Evolutionary conservation across 305 asterid genomes (phyloP), one percentile per base, ranked within the genome.

Genomic region (Fraxinus latifolia): DNA sequence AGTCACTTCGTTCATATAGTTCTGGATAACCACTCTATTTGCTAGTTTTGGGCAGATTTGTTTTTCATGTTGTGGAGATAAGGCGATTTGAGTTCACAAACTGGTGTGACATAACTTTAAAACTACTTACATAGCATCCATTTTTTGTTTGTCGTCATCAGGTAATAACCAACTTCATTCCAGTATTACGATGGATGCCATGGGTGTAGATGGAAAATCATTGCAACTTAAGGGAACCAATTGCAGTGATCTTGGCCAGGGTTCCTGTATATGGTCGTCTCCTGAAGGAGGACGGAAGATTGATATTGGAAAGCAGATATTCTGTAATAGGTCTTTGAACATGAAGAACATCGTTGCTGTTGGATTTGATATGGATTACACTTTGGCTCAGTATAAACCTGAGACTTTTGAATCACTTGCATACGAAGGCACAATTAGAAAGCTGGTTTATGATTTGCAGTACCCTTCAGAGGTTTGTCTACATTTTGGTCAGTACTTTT

Each of bases 281-380:
- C 87, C 82, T 0, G 83, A 82, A 82, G 89, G 90, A 79, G 91
- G 90, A 79, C 19, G 42, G 12, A 78, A 83, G n/a, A 84, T 87
- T 62, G 88, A 67, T 75, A 84, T 86, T 58, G 91, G 90, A 74
- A 86, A 86, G 60, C 89, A 83, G 70, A 87, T 89, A 31, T 89
- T 87, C 83, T 89, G 92, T 83, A 89, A 89, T 80, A 84, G 92
- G 82, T 80, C 92, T 42, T 58, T 89, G 72, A 89, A 89, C 83
- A 87, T 89, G 92, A 87, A 79, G 79, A 89, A 74, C 33, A 87
- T 89, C 14, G 90, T 86, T 80, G 89, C 92, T 78, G 92, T 89
- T 80, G 92, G 92, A 67, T 89, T 89, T 74, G 92, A 89, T 77
- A 89, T 87, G 92, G 92, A 89, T 80, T 89, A 89, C 72, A 89